Base-by-base conservation (phyloP, 1,139 yeast genomes). In the Candida sojae region DNA sequence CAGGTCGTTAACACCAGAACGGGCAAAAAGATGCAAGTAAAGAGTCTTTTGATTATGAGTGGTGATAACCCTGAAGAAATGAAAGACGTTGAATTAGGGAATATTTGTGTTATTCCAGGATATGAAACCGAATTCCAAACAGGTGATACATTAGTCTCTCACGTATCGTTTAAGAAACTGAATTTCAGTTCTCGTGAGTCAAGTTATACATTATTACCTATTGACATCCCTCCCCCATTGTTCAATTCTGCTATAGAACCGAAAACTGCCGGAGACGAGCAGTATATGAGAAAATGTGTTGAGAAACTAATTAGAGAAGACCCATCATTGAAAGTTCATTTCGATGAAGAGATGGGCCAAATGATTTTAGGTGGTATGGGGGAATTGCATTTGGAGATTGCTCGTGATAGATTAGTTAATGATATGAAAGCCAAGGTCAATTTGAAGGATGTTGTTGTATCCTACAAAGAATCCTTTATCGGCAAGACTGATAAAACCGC, bases 301-400 rank as follows among this genome's bases (percentile, higher is more conserved):
- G 71, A 72, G 5, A 72, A 81, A 1, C 67, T 95, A 41, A 68
- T 88, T 11, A 77, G 88, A 50, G 99, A 95, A 63, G 99, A 66
- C 44, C 77, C 64, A 8, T 68, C 73, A 1, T 56, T 68, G 39
- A 55, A 59, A 35, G 67, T 67, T 1, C 53, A 56, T 28, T 50
- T 48, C 46, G 97, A 93, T 60, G 96, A 88, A 54, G 97, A 92
- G 52, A 74, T 88, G 49, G 97, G 96, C 0, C 97, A 93, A 66
- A 84, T 91, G 0, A 75, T 91, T 29, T 66, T 93, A 33, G 84
- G 96, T 45, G 99, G 99, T 3, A 91, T 93, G 97, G 99, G 98
- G 13, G 97, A 91, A 60, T 73, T 93, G 45, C 99, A 93, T 66
- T 75, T 93, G 47, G 98, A 93, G 56, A 91, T 93, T 56, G 88